A percentile compares a stretch with the other conserved stretches of the same genome.
Evolutionary conservation across 1,284 basidiomycete genomes (phyloP).

Genomic region (Sutorius eximius): DNA sequence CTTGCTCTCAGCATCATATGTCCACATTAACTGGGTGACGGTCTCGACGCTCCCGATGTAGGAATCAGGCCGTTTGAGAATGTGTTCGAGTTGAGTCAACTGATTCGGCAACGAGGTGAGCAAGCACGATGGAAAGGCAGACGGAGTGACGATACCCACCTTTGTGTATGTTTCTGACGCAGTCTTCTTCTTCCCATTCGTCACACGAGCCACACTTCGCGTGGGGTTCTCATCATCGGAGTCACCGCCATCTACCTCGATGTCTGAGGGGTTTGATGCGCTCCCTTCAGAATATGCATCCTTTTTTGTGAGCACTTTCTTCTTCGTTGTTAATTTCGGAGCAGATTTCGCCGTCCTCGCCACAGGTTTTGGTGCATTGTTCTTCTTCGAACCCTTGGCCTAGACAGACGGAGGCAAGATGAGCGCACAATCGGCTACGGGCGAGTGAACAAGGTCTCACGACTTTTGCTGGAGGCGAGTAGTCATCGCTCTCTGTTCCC

Average conservation of each 20-base stretch:
- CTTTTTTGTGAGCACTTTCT: constrained; percentile 67
- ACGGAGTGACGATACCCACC: constrained; percentile 44
- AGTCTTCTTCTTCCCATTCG: constrained; percentile 69
- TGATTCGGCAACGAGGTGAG: constrained; percentile 35
- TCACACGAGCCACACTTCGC: constrained; percentile 34
- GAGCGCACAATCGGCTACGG: constrained; percentile 1
- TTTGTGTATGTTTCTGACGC: constrained; percentile 93
- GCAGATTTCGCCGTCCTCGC: constrained; percentile 41
- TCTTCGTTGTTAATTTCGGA: constrained; percentile 55
- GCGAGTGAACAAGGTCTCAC: constrained; percentile 11
- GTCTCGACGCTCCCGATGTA: constrained; percentile 96
- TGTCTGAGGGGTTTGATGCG: constrained; percentile 40
- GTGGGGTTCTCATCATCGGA: constrained; percentile 46
- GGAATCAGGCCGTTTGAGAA: constrained; percentile 94
- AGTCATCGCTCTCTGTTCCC: constrained; percentile 65
- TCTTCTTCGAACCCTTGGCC: constrained; percentile 36
- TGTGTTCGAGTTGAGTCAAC: constrained; percentile 96
- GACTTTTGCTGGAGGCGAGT: constrained; percentile 53
- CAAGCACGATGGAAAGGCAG: background rate
- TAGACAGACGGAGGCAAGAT: constrained; percentile 28
- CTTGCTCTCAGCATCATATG: constrained; percentile 78
- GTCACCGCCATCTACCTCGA: constrained; percentile 42
- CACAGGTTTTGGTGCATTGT: constrained; percentile 41
- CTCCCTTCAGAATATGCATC: constrained; percentile 56
- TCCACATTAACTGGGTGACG: constrained; percentile 87